These are phyloP conservation scores for Quercus ilex DNA, from an alignment of 306 rosid species.

Conservation along the genomic window DNA sequence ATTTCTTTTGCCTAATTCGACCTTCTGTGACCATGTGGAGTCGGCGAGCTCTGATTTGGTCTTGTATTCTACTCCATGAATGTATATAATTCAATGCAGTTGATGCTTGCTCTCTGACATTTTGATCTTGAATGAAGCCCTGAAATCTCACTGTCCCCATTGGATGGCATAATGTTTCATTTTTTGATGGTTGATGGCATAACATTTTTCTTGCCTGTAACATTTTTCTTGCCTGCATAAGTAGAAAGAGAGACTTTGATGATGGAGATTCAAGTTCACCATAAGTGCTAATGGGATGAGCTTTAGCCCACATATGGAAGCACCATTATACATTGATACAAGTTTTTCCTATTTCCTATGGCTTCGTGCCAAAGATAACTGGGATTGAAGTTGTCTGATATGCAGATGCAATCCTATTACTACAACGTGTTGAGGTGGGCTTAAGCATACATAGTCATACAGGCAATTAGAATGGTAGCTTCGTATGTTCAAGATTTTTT, in stretches of 20 bases:
- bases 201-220: conserved; percentile 41
- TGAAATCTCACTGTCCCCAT: conserved; percentile 44
- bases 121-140: conserved; percentile 48
- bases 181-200: too few species aligned
- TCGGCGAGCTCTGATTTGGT: conserved; percentile 62
- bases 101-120: conserved; percentile 46
- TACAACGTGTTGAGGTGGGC: too few species aligned
- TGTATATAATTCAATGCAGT: conserved; percentile 60
- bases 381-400: too few species aligned
- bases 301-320: neutral
- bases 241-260: neutral
- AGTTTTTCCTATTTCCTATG: neutral
- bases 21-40: conserved; percentile 67
- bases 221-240: conserved; percentile 52
- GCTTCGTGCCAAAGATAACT: too few species aligned
- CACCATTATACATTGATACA: neutral
- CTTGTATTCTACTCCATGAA: conserved; percentile 75
- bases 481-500: too few species aligned
- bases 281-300: neutral
- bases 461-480: too few species aligned
- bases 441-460: too few species aligned
- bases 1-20: conserved; percentile 48
- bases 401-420: too few species aligned
- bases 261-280: neutral
- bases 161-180: conserved; percentile 17